Base-by-base conservation (phyloP, 2,329 filamentous ascomycete species). In the Epicoccum nigrum region DNA sequence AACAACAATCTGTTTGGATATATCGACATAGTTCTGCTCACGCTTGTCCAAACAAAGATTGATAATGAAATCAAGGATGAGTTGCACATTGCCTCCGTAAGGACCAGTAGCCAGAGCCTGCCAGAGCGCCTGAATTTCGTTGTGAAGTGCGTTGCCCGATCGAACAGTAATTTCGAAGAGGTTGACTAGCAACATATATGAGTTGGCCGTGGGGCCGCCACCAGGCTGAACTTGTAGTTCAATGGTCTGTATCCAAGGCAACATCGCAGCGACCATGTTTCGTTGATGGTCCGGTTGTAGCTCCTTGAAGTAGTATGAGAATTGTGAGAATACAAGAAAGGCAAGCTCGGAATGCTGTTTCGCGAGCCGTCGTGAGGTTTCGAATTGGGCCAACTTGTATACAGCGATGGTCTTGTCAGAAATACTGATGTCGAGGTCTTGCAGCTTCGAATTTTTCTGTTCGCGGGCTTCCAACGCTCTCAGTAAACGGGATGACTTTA, bases 321-420 rank as follows among this genome's bases (percentile, higher is more conserved):
- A 97, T 66, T 99, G 93, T 0, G 94, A 97, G 70, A 99, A 97
- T 43, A 99, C 88, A 50, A 92, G 85, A 65, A 97, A 97, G 0
- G 93, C 92, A 32, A 96, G 77, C 59, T 96, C 92, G 0, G 89
- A 84, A 69, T 99, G 90, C 58, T 95, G 90, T 65, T 90, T 90
- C 1, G 92, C 89, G 31, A 99, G 82, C 16, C 92, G 83, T 65
- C 93, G 92, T 0, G 94, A 97, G 17, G 96, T 95, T 69, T 97
- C 93, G 60, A 97, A 97, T 68, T 99, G 94, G 0, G 95, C 94
- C 35, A 95, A 81, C 75, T 99, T 99, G 76, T 97, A 99, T 2
- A 99, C 93, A 0, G 93, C 92, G 60, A 96, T 96, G 0, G 95
- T 99, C 75, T 97, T 97, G 75, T 99, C 95, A 0, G 93, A 95